Base-by-base conservation (phyloP, 2,329 filamentous ascomycete genomes). In the Nigrospora osmanthi region DNA sequence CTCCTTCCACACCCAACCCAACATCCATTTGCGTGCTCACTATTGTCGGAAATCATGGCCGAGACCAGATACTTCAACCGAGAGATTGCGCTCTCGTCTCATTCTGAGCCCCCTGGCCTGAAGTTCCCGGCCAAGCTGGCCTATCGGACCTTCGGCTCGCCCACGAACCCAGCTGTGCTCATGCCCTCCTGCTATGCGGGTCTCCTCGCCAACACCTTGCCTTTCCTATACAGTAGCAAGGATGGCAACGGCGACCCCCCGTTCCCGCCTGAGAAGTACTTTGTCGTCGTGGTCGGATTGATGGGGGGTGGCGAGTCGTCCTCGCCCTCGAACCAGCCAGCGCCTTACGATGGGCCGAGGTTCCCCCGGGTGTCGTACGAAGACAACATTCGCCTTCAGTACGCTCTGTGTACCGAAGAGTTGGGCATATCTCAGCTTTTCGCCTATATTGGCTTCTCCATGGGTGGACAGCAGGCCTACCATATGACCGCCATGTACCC, bases 391-490 rank as follows among this genome's bases (percentile, higher is more conserved):
- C 60, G 59, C 0, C 67, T 74, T 0, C 75, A 79, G 53, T 55
- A 75, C 43, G 53, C 57, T 0, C 64, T 78, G 2, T 64, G 64
- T 14, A 38, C 28, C 6, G 48, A 67, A 38, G 54, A 59, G 4
- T 61, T 79, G 1, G 65, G 65, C 2, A 57, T 78, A 13, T 52
- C 54, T 12, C 59, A 65, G 33, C 61, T 76, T 0, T 64, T 70
- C 13, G 66, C 69, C 11, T 70, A 77, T 31, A 54, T 78, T 3
- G 76, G 76, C 2, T 79, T 76, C 66, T 75, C 70, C 40, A 77
- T 80, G 75, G 76, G 75, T 34, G 76, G 73, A 1, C 71, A 69
- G 17, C 69, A 76, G 45, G 66, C 73, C 2, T 80, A 73, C 45
- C 71, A 79, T 49, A 74, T 73, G 72, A 56, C 65, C 5, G 64